Base-by-base conservation (phyloP, 805 yeast genomes). In the Saccharomycopsis fibuligera region DNA sequence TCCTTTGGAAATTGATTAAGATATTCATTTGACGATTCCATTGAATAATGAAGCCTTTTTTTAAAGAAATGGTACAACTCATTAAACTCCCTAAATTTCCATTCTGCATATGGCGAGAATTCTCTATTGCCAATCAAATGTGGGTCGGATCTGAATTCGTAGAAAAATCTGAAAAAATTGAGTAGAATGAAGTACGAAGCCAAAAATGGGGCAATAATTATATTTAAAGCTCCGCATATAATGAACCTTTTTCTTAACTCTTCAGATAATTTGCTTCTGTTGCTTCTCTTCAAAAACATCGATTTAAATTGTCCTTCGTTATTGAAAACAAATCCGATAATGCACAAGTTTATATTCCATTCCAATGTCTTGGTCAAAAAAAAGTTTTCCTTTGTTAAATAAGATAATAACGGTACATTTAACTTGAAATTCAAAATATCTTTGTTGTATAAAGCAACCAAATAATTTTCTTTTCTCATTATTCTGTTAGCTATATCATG, bases 401-500 rank as follows among this genome's bases (percentile, higher is more conserved):
- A 35, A 27, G 46, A 36, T 5, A 49, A 3, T 3, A 54, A 21
- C 0, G 82, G 80, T 2, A 78, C 54, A 1, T 82, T 79, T 16
- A 88, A 61, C 0, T 84, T 72, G 22, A 86, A 67, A 58, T 85
- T 84, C 38, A 91, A 65, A 1, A 91, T 68, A 50, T 85, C 79
- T 56, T 81, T 86, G 64, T 88, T 90, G 58, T 86, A 81, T 56
- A 93, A 66, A 1, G 97, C 96, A 60, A 93, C 88, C 73, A 89
- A 74, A 63, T 90, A 93, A 61, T 93, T 93, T 53, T 93, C 99
- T 56, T 82, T 86, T 52, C 99, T 72, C 99, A 93, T 90, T 49
- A 93, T 85, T 50, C 99, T 72, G 61, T 93, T 95, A 12, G 97
- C 98, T 45, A 93, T 86, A 58, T 84, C 93, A 63, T 90, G 96